These are phyloP conservation scores for Abrus pulchellus DNA, from an alignment of 306 rosid genomes.

Conservation along the genomic window DNA sequence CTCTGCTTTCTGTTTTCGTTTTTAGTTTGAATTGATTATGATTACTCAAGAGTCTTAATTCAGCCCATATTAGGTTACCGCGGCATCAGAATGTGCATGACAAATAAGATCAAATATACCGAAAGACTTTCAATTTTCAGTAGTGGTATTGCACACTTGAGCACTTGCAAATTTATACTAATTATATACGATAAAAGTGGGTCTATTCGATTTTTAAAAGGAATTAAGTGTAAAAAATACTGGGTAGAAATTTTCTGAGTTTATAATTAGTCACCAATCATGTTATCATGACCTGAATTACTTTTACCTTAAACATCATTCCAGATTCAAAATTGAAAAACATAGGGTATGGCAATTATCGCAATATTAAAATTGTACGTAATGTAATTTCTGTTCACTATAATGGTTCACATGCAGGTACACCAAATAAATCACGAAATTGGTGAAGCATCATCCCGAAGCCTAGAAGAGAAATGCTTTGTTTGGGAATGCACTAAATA, in stretches of 20 bases:
- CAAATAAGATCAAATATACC: no score
- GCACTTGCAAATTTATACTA: no score
- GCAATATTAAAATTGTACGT: background rate
- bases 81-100: background rate
- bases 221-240: background rate
- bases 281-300: background rate
- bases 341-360: background rate
- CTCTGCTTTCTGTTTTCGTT: background rate
- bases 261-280: background rate
- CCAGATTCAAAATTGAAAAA: background rate
- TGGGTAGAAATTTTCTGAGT: background rate
- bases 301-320: background rate
- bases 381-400: background rate
- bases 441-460: background rate
- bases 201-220: no score
- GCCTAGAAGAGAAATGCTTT: background rate
- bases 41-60: background rate
- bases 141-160: no score
- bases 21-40: background rate
- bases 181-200: no score
- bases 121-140: no score
- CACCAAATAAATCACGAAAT: background rate
- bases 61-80: background rate
- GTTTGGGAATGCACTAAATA: background rate
- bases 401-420: background rate